Conservation (phyloP, 108 stramenopile species). For the Pseudonitzschia pungens region DNA sequence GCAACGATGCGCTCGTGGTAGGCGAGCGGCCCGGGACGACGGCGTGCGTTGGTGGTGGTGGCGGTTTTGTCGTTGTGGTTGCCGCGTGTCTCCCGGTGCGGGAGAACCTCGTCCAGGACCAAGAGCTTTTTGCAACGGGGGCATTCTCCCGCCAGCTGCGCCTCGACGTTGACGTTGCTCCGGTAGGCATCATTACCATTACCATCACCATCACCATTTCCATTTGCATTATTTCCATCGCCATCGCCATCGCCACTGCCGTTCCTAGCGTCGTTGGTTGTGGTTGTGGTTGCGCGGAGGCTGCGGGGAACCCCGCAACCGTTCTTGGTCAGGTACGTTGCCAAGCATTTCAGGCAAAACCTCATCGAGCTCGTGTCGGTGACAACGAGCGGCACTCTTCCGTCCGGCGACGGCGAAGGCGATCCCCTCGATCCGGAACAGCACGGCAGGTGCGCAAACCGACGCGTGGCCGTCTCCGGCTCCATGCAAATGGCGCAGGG, state of each 20-base stretch:
- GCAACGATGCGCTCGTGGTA: background rate
- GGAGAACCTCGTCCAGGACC: background rate
- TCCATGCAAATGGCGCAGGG: conserved; percentile 16
- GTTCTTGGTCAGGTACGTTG: background rate
- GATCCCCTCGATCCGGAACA: background rate
- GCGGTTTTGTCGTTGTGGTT: too few species aligned
- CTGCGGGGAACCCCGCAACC: conserved; percentile 2
- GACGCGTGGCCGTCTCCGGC: conserved; percentile 1
- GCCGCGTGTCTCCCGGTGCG: too few species aligned
- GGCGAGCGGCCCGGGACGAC: background rate
- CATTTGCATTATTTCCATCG: too few species aligned
- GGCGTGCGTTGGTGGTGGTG: background rate
- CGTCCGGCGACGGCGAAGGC: background rate
- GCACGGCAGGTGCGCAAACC: conserved; percentile 8
- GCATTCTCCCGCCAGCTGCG: conserved; percentile 4
- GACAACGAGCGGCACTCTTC: background rate
- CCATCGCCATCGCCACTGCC: too few species aligned
- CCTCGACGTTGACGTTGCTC: background rate
- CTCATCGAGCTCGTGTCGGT: conserved; percentile 5
- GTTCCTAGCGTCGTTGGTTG: background rate
- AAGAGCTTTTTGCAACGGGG: conserved; percentile 11
- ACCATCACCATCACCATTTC: too few species aligned
- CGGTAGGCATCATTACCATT: too few species aligned
- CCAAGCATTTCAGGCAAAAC: conserved; percentile 8
- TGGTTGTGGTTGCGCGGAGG: background rate